These are phyloP conservation scores for Rhizoclosmatium sp. DNA, from an alignment of 192 early-diverging fungal species.

Conservation along the genomic window DNA sequence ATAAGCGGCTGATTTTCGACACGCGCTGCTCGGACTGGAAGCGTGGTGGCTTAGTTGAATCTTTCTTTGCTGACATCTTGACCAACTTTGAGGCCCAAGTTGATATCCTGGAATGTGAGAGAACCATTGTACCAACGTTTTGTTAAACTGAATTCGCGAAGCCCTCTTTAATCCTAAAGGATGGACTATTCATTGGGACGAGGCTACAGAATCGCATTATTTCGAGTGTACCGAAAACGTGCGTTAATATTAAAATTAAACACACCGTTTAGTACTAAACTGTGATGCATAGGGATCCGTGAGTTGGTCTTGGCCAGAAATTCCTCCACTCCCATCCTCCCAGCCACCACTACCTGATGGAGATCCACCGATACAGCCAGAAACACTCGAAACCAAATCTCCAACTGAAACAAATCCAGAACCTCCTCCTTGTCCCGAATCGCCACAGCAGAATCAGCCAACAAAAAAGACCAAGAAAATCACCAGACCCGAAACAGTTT, in stretches of 20 bases:
- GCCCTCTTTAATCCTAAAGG: neutral
- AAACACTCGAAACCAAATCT: neutral
- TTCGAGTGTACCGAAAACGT: conserved; percentile 29
- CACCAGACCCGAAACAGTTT: conserved; percentile 18
- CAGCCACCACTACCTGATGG: neutral
- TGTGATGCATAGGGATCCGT: neutral
- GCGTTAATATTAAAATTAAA: neutral
- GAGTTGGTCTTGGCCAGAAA: conserved; percentile 38
- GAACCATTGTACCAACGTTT: neutral
- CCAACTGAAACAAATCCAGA: neutral
- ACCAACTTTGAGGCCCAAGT: conserved; percentile 9
- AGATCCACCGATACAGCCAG: neutral
- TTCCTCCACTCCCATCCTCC: conserved; percentile 6
- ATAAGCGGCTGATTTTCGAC: conserved; percentile 11
- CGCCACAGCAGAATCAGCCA: neutral
- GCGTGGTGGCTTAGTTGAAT: conserved; percentile 7
- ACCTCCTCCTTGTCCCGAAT: neutral
- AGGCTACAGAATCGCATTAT: conserved; percentile 36
- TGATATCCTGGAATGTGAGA: conserved; percentile 13
- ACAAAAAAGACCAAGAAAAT: neutral
- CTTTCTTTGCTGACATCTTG: conserved; percentile 23
- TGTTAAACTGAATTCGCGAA: neutral
- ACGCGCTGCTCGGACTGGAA: conserved; percentile 28
- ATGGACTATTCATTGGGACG: conserved; percentile 31
- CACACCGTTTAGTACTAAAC: too few relatives aligned